Evolutionary conservation across 306 rosid genomes (phyloP).

Genomic region (Glycyrrhiza uralensis): DNA sequence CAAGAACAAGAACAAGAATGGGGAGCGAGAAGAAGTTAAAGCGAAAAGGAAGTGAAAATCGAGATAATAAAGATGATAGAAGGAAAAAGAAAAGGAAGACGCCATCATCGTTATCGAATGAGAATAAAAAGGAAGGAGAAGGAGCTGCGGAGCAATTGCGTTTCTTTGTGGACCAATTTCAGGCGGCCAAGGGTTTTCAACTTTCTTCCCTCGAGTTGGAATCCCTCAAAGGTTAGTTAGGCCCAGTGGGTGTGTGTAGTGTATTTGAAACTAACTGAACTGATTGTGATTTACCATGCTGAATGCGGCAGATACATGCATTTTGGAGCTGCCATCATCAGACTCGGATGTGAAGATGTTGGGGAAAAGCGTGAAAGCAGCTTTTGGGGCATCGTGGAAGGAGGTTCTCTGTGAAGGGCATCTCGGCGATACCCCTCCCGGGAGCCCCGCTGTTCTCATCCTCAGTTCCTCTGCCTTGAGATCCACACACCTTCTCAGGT

Average conservation of each 20-base stretch:
- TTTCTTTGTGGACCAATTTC: conserved; percentile 54
- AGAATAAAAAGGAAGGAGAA: neutral
- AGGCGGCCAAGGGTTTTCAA: conserved; percentile 51
- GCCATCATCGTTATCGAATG: neutral
- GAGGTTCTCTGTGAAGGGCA: conserved; percentile 49
- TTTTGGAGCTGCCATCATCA: conserved; percentile 50
- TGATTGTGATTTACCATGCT: too few species aligned
- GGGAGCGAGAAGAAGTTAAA: neutral
- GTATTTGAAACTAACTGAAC: too few species aligned
- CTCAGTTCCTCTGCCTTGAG: conserved; percentile 71
- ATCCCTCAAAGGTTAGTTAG: conserved; percentile 54
- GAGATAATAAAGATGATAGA: neutral
- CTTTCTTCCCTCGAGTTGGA: conserved; percentile 77
- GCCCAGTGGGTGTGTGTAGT: too few species aligned
- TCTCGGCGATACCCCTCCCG: conserved; percentile 47
- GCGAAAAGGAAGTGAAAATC: neutral
- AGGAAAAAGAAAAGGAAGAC: neutral
- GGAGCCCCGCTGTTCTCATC: conserved; percentile 71
- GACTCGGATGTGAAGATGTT: conserved; percentile 34
- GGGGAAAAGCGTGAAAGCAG: conserved; percentile 50
- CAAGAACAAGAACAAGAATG: neutral
- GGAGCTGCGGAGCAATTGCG: conserved; percentile 40
- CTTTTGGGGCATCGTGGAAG: conserved; percentile 75
- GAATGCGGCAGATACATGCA: conserved; percentile 34
- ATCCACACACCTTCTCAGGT: conserved; percentile 70